Percentiles rank a stretch among this genome's conserved stretches.
phyloP scores from a whole-genome alignment of 108 stramenopile genomes.

The Schizochytrium sp. region DNA sequence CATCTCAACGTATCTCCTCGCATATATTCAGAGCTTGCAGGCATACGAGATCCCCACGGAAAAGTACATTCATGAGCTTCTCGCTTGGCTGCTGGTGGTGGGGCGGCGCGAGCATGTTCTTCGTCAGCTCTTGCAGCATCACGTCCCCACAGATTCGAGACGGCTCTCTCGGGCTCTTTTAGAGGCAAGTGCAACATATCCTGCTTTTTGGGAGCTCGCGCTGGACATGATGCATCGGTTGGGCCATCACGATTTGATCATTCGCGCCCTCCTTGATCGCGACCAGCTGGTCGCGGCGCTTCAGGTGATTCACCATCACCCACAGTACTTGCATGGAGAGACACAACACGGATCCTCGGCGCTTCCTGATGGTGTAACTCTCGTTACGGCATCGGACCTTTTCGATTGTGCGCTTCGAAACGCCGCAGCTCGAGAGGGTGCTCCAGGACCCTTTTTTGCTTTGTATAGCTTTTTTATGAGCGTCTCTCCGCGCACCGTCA shows the following conservation, averaged over 20 bases:
- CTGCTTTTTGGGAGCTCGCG: background rate
- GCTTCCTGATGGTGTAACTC: background rate
- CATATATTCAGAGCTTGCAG: background rate
- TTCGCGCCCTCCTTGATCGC: background rate
- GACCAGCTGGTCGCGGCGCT: background rate
- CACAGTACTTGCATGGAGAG: background rate
- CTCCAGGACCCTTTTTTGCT: background rate
- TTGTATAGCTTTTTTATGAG: background rate
- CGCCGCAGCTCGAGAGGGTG: background rate
- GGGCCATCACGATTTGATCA: background rate
- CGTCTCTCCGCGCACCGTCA: background rate
- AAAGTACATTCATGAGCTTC: constrained; percentile 4
- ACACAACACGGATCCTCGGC: background rate
- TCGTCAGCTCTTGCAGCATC: background rate
- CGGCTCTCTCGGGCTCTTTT: background rate
- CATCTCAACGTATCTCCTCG: background rate
- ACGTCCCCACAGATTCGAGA: background rate
- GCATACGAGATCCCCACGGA: background rate
- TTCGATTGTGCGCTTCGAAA: background rate
- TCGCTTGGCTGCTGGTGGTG: background rate
- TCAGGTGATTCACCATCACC: background rate
- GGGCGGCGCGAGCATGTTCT: background rate
- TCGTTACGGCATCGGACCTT: background rate
- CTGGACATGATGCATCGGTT: background rate
- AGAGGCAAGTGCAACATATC: background rate